Conservation (phyloP, 2,329 filamentous ascomycete genomes). For the Intubia oerlemansii region DNA sequence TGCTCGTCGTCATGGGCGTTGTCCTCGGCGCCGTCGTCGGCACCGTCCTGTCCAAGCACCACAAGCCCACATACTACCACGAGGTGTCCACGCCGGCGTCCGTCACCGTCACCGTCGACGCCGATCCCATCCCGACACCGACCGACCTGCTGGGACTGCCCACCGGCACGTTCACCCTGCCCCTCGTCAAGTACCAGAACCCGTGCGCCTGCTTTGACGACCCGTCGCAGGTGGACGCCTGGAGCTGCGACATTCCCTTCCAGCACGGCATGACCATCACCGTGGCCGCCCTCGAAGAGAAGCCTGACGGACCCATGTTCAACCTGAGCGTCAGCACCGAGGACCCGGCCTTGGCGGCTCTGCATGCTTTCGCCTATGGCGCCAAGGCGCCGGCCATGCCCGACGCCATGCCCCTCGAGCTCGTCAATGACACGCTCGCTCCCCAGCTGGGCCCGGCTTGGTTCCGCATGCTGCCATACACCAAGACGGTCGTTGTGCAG, state of each 20-base stretch:
- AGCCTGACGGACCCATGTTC: conserved; percentile 15
- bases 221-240: conserved; percentile 31
- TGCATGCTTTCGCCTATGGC: conserved; percentile 26
- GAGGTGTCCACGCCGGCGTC: neutral
- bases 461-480: conserved; percentile 25
- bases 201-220: conserved; percentile 36
- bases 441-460: conserved; percentile 29
- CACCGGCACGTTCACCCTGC: conserved; percentile 33
- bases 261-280: conserved; percentile 18
- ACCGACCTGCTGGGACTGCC: conserved; percentile 28
- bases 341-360: conserved; percentile 14
- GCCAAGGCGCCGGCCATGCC: conserved; percentile 26
- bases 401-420: conserved; percentile 17
- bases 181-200: conserved; percentile 25
- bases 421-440: conserved; percentile 31
- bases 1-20: conserved; percentile 28
- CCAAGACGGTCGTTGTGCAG: conserved; percentile 33
- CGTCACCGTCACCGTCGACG: conserved; percentile 23
- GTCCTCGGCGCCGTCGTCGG: conserved; percentile 37
- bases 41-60: conserved; percentile 8
- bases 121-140: conserved; percentile 28
- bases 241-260: conserved; percentile 37
- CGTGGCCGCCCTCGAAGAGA: conserved; percentile 14
- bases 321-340: conserved; percentile 19
- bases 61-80: neutral